Percentiles rank a stretch among this genome's conserved stretches.
These are phyloP conservation scores for Kodamaea laetipori DNA, from an alignment of 805 yeast genomes.

Conservation along the genomic window DNA sequence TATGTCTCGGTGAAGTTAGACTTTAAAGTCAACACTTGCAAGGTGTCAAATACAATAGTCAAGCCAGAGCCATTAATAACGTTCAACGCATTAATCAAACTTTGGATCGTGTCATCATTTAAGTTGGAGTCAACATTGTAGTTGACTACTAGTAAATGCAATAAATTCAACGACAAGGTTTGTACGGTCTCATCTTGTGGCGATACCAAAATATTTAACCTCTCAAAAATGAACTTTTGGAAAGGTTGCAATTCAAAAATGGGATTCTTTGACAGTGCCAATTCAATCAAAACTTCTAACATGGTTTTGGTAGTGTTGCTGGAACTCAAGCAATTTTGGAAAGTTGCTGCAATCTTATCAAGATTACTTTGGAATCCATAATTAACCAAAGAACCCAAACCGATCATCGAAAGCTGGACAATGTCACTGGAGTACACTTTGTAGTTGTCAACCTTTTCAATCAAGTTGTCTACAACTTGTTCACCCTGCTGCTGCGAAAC, in stretches of 20 bases:
- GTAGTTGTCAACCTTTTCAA: conserved; percentile 20
- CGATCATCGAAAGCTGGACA: conserved; percentile 27
- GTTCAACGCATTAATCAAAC: not conserved
- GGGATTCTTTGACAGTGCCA: conserved; percentile 1
- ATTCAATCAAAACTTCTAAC: conserved; percentile 26
- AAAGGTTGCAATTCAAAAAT: not conserved
- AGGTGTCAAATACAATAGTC: not conserved
- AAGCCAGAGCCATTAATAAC: not conserved
- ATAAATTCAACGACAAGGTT: conserved; percentile 7
- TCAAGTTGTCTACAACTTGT: conserved; percentile 3
- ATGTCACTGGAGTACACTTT: conserved; percentile 33
- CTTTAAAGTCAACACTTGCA: conserved; percentile 4
- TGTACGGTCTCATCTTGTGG: conserved; percentile 7
- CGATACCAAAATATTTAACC: conserved; percentile 1
- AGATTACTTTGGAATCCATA: conserved; percentile 14
- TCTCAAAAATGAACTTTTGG: conserved; percentile 7
- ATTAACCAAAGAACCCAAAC: conserved; percentile 23
- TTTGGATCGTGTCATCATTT: conserved; percentile 1
- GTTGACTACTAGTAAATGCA: conserved; percentile 3
- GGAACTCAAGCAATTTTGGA: conserved; percentile 25
- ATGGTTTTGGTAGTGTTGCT: conserved; percentile 31
- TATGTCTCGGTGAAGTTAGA: not conserved
- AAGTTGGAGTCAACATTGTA: not conserved
- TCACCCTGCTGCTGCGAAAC: conserved; percentile 3
- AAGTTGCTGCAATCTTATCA: conserved; percentile 15